A percentile compares a stretch with the other conserved stretches of the same genome.
Conservation (phyloP, 2,329 filamentous ascomycete genomes). For the Neopestalotiopsis sp. region DNA sequence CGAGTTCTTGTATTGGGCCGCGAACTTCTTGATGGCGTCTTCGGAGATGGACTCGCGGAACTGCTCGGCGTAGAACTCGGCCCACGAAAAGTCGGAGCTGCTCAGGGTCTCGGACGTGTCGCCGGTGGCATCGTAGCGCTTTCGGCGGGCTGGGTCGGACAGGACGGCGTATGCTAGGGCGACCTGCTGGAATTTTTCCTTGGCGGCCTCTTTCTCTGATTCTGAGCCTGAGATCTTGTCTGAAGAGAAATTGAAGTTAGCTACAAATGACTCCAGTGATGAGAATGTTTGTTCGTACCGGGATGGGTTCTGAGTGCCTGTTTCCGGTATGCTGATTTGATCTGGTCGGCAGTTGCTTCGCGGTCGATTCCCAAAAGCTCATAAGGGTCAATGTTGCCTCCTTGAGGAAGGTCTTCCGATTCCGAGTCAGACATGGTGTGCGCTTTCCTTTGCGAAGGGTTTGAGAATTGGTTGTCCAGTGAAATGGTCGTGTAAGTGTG, state of each 20-base stretch:
- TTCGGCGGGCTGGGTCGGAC: slow-evolving; percentile 79
- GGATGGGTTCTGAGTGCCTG: slow-evolving; percentile 87
- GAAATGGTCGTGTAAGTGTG: background rate
- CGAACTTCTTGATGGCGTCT: slow-evolving; percentile 77
- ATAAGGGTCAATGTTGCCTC: slow-evolving; percentile 77
- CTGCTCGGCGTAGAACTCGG: slow-evolving; percentile 85
- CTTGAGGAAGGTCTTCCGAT: slow-evolving; percentile 58
- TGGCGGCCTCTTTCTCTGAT: slow-evolving; percentile 72
- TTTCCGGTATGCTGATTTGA: slow-evolving; percentile 93
- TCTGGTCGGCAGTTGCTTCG: slow-evolving; percentile 74
- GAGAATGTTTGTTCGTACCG: no score
- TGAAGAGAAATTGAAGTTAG: slow-evolving; percentile 34
- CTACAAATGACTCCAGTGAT: no score
- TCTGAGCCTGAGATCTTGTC: slow-evolving; percentile 81
- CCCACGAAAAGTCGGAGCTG: slow-evolving; percentile 86
- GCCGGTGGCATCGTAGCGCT: slow-evolving; percentile 88
- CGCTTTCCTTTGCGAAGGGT: background rate
- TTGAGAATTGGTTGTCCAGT: background rate
- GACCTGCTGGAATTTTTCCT: slow-evolving; percentile 85
- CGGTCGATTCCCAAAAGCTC: slow-evolving; percentile 75
- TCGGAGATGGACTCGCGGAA: slow-evolving; percentile 78
- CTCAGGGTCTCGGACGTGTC: slow-evolving; percentile 84
- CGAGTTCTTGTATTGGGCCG: slow-evolving; percentile 80
- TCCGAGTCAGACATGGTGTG: slow-evolving; percentile 38
- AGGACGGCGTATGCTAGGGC: slow-evolving; percentile 95